Evolutionary conservation across 805 yeast genomes (phyloP).

Genomic region (Pichia phayaonensis): DNA sequence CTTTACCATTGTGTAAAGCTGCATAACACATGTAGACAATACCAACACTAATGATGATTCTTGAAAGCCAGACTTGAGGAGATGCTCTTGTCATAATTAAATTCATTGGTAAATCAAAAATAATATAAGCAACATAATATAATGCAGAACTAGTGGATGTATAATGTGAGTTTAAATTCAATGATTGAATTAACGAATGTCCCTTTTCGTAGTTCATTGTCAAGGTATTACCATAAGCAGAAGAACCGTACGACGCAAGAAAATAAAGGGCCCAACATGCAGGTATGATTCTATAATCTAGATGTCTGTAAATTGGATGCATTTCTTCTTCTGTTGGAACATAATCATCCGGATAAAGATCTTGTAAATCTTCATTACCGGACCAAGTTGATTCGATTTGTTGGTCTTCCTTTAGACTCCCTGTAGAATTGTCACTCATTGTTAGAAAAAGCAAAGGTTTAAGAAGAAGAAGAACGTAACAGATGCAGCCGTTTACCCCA

Average conservation of each 20-base stretch:
- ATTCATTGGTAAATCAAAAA: slow-evolving; percentile 87
- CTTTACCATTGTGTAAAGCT: slow-evolving; percentile 46
- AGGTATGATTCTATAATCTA: slow-evolving; percentile 70
- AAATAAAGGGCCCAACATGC: slow-evolving; percentile 77
- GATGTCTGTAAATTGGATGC: slow-evolving; percentile 49
- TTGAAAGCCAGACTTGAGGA: slow-evolving; percentile 78
- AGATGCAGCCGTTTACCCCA: background rate
- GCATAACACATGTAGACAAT: slow-evolving; percentile 68
- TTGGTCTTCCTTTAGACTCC: background rate
- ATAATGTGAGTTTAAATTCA: slow-evolving; percentile 47
- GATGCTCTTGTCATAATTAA: slow-evolving; percentile 73
- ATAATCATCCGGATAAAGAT: slow-evolving; percentile 10
- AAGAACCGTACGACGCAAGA: slow-evolving; percentile 68
- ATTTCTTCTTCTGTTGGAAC: slow-evolving; percentile 29
- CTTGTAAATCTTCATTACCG: background rate
- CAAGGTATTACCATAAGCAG: slow-evolving; percentile 69
- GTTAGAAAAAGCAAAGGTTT: background rate
- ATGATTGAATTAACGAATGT: slow-evolving; percentile 51
- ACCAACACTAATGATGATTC: slow-evolving; percentile 74
- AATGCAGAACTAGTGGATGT: slow-evolving; percentile 71
- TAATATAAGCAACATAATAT: slow-evolving; percentile 73
- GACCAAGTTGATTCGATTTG: background rate
- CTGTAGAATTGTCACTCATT: background rate
- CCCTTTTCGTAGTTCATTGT: slow-evolving; percentile 64
- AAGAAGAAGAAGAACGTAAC: background rate